Evolutionary conservation across 2,329 filamentous ascomycete species (phyloP).

Genomic region (Colletotrichum kahawae): DNA sequence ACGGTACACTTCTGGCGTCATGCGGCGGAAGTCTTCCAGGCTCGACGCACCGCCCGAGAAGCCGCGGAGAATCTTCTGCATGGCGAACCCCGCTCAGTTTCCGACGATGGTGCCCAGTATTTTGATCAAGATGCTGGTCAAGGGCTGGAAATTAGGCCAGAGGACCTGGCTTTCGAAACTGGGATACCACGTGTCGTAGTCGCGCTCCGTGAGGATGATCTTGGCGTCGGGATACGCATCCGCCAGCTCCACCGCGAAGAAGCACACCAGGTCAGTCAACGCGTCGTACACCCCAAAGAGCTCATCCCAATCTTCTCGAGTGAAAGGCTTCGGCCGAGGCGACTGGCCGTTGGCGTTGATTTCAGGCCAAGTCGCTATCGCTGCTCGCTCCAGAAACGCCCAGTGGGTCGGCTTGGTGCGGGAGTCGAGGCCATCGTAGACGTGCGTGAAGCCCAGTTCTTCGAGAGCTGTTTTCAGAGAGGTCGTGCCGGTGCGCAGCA

Average conservation of each 20-base stretch:
- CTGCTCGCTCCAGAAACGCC: conserved; percentile 1
- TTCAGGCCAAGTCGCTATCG: background rate
- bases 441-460: conserved; percentile 8
- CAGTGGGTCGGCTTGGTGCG: conserved; percentile 1
- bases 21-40: background rate
- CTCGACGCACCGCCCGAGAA: conserved; percentile 23
- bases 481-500: conserved; percentile 21
- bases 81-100: conserved; percentile 26
- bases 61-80: conserved; percentile 32
- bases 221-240: conserved; percentile 36
- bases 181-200: conserved; percentile 35
- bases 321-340: conserved; percentile 18
- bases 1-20: background rate
- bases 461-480: conserved; percentile 15
- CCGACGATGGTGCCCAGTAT: conserved; percentile 36
- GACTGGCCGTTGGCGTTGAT: background rate
- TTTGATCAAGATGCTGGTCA: conserved; percentile 22
- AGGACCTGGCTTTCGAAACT: conserved; percentile 35
- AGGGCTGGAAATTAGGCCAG: conserved; percentile 26
- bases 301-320: conserved; percentile 34
- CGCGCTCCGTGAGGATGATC: conserved; percentile 34
- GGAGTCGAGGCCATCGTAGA: conserved; percentile 19
- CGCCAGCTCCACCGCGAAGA: conserved; percentile 32
- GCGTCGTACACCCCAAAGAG: conserved; percentile 34
- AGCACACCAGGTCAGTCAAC: conserved; percentile 31